Base-by-base conservation (phyloP, 2,329 filamentous ascomycete species). In the Ophiognomonia clavigignenti-juglandacearum region DNA sequence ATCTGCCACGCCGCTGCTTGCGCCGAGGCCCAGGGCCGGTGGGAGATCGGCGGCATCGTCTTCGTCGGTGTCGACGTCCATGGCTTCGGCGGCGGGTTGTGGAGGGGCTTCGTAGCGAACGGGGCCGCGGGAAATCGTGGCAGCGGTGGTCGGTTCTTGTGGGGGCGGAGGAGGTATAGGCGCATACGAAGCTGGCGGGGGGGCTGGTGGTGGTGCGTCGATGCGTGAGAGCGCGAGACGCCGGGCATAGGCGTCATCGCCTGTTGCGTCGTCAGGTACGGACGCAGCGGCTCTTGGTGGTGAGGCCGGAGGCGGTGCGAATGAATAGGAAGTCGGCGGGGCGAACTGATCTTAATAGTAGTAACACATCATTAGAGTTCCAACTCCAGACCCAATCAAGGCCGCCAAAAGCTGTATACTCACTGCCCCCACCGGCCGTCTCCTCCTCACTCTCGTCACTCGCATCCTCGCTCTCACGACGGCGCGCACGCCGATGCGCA, bases 51-150 rank as follows among this genome's bases (percentile, higher is more conserved):
- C 31, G 27, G 49, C 47, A 54, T 58, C 39, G 47, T 55, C 56
- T 26, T 55, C 48, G 22, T 64, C 61, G 40, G 71, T 64, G 11
- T 62, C 59, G 29, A 68, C 64, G 52, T 74, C 70, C 35, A 61
- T 61, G 22, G 66, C 64, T 29, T 69, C 60, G 34, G 67, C 62
- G 4, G 63, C 47, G 42, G 60, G 66, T 10, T 73, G 66, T 4
- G 75, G 74, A 26, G 77, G 63, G 39, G 37, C 70, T 72, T 52
- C 47, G 64, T 95, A 95, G 54, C 83, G 84, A 10, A 95, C 80
- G 1, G 90, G 88, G 1, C 86, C 84, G 35, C 85, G 80, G 35
- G 88, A 87, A 61, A 95, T 92, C 7, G 80, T 83, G 10, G 77
- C 71, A n/a, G 72, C 60, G 36, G 80, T 83, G 10, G 77, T 71